Base-by-base conservation (phyloP, 1,139 yeast genomes). In the Zygosaccharomyces pseudobailii region DNA sequence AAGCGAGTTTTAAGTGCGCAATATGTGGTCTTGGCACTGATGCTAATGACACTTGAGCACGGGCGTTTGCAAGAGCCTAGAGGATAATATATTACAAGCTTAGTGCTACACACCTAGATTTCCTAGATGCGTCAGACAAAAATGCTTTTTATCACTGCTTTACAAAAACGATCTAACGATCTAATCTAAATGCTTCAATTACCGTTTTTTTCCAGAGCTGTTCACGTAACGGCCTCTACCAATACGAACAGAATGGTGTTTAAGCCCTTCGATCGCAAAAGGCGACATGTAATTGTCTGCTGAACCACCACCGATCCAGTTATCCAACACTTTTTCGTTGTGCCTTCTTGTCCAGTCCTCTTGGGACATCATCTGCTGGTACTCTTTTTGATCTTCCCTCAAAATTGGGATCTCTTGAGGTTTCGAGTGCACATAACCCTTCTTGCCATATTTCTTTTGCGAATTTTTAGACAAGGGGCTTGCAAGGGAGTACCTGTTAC, bases 301-400 rank as follows among this genome's bases (percentile, higher is more conserved):
- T 50, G 95, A 84, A 9, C 69, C 96, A 19, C 95, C 95, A 25
- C 96, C 96, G 46, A 89, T 81, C 86, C 95, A 92, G 61, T 88
- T 89, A 59, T 84, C 82, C 55, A 89, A 71, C 53, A 85, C 72
- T 69, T 89, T 89, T 59, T 89, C 97, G 58, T 87, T 87, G 61
- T 87, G 87, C 59, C 85, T 78, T 64, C 87, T 79, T 59, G 84
- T 85, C 95, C 97, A 88, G 42, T 83, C 82, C 50, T 89, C 95
- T 60, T 87, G 84, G 65, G 89, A 89, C 49, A 90, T 67, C 1
- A 96, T 95, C 65, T 85, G 83, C 58, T 80, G 82, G 67, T 92
- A 94, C 68, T 92, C 98, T 62, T 85, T 86, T 70, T 92, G 97
- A 67, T 94, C 99, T 66, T 87, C 97, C 57, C 95, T 78, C 41